phyloP scores from a whole-genome alignment of 495 filamentous ascomycete species.

The Halenospora varia region DNA sequence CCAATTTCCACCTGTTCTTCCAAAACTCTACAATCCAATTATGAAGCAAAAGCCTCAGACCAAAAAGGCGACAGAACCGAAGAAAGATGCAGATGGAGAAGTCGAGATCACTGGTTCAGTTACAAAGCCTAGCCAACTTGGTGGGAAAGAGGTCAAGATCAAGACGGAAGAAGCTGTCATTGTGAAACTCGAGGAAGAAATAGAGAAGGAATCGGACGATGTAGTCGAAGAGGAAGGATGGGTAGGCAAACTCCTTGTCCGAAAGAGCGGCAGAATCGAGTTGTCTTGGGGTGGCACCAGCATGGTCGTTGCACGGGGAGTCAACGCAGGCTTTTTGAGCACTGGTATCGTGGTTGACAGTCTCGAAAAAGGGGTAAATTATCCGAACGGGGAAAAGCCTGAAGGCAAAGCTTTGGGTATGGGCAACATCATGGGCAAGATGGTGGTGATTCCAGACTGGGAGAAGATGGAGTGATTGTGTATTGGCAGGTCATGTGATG shows the following conservation, averaged over 20 bases:
- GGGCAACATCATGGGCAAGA: constrained; percentile 55
- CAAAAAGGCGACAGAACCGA: constrained; percentile 7
- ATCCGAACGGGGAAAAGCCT: constrained; percentile 22
- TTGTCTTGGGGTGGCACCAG: constrained; percentile 56
- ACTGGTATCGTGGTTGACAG: constrained; percentile 35
- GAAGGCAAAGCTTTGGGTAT: constrained; percentile 46
- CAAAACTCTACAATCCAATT: constrained; percentile 37
- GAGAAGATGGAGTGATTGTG: constrained; percentile 4
- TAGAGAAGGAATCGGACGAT: constrained; percentile 1
- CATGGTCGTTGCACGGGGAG: constrained; percentile 40
- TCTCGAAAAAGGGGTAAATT: constrained; percentile 1
- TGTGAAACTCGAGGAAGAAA: constrained; percentile 2
- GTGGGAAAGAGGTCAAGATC: constrained; percentile 7
- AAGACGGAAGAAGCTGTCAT: constrained; percentile 10
- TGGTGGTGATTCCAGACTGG: constrained; percentile 50
- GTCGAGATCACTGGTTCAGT: constrained; percentile 1
- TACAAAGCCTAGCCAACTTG: neutral
- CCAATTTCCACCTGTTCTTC: constrained; percentile 59
- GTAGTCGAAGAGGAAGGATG: constrained; percentile 37
- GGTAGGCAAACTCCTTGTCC: constrained; percentile 55
- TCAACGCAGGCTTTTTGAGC: constrained; percentile 39
- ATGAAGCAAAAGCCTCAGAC: constrained; percentile 10
- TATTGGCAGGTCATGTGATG: too few species aligned
- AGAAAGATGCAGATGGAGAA: neutral
- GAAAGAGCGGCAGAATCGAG: constrained; percentile 55